phyloP scores from a whole-genome alignment of 805 yeast genomes.

The Hemisphaericaspora nanyangensis region DNA sequence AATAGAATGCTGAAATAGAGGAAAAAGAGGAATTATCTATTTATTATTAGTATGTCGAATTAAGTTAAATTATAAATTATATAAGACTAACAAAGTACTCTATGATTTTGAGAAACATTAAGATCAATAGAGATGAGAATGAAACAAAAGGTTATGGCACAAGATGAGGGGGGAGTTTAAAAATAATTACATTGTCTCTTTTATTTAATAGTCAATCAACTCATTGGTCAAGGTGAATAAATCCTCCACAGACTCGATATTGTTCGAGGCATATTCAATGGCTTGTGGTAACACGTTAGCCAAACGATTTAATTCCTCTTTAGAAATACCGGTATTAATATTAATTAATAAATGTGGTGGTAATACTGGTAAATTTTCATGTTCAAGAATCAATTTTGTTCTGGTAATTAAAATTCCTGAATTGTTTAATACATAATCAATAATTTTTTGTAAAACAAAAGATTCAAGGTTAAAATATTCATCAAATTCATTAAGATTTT shows the following conservation, averaged over 20 bases:
- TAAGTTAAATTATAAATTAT: no score
- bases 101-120: no score
- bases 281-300: constrained; percentile 19
- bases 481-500: constrained; percentile 39
- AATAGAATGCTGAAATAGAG: constrained; percentile 35
- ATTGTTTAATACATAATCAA: constrained; percentile 49
- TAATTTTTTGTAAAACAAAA: constrained; percentile 60
- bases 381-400: constrained; percentile 59
- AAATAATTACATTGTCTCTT: no score
- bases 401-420: constrained; percentile 62
- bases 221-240: constrained; percentile 11
- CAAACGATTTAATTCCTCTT: constrained; percentile 23
- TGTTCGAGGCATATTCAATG: constrained; percentile 19
- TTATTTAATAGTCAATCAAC: no score
- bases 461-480: constrained; percentile 49
- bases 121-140: no score
- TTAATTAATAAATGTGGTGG: constrained; percentile 35
- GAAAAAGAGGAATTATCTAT: no score
- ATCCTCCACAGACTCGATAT: constrained; percentile 19
- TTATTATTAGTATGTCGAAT: no score
- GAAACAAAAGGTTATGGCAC: no score
- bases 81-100: no score
- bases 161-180: no score
- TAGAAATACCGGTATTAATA: constrained; percentile 25
- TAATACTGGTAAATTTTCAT: constrained; percentile 62